Conservation (phyloP, 208 protist genomes). For the Leishmania martiniquensis region DNA sequence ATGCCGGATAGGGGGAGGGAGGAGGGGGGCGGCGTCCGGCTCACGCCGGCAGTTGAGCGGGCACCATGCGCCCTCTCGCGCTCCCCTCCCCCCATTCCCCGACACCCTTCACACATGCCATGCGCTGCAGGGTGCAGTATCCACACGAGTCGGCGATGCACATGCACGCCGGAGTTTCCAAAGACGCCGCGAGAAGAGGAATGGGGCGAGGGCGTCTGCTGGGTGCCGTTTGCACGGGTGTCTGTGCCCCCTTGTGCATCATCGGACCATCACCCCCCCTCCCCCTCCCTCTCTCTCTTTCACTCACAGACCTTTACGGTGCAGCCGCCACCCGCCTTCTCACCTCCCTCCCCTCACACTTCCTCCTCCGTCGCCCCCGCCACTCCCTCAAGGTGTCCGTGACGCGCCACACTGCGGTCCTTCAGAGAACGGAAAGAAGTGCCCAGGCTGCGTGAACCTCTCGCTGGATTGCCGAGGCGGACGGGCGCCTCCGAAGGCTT, state of each 20-base stretch:
- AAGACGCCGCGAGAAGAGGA: background rate
- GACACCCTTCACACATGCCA: too few species aligned
- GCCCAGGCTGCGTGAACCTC: background rate
- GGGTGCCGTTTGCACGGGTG: too few species aligned
- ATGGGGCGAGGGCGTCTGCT: background rate
- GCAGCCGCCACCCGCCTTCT: too few species aligned
- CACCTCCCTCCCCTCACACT: background rate
- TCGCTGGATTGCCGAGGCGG: background rate
- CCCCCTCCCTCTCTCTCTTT: background rate
- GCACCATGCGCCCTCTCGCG: too few species aligned
- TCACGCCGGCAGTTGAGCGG: too few species aligned
- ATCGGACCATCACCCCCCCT: too few species aligned
- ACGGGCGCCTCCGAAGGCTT: background rate
- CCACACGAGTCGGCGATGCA: background rate
- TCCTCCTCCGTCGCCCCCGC: background rate
- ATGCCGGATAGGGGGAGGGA: too few species aligned
- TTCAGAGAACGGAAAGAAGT: background rate
- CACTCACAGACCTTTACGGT: background rate
- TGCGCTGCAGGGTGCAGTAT: too few species aligned
- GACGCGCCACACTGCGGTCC: background rate
- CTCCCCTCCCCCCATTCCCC: too few species aligned
- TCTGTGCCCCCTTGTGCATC: background rate
- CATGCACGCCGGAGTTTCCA: background rate
- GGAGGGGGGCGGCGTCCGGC: too few species aligned
- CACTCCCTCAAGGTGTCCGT: background rate